These are phyloP conservation scores for Fusarium humuli DNA, from an alignment of 2,329 filamentous ascomycete species.

Conservation along the genomic window DNA sequence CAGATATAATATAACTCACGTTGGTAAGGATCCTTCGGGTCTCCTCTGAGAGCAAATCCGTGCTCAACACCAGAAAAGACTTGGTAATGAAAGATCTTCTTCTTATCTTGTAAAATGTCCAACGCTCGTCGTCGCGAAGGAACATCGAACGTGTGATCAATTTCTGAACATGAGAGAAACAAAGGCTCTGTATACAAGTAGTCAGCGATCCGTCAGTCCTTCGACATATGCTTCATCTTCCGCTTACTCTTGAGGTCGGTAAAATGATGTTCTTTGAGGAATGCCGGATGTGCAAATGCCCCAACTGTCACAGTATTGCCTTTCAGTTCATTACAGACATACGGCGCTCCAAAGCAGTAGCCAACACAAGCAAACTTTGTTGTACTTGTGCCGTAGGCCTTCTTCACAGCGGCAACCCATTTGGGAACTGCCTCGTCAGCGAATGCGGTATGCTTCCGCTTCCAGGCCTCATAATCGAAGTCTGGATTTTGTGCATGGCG, in stretches of 20 bases:
- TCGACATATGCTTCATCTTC: too few relatives aligned
- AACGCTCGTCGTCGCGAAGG: slow-evolving; percentile 5
- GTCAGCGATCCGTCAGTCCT: neutral
- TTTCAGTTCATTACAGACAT: slow-evolving; percentile 5
- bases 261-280: slow-evolving; percentile 13
- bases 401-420: slow-evolving; percentile 1
- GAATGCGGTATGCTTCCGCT: slow-evolving; percentile 3
- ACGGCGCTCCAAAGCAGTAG: slow-evolving; percentile 11
- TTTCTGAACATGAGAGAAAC: slow-evolving; percentile 8
- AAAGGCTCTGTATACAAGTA: neutral
- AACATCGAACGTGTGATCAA: slow-evolving; percentile 13
- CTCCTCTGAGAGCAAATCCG: slow-evolving; percentile 2
- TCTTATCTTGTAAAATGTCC: slow-evolving; percentile 2
- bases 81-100: slow-evolving; percentile 5
- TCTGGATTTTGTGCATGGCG: neutral
- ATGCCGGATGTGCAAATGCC: slow-evolving; percentile 9
- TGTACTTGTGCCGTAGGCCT: neutral
- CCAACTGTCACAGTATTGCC: neutral
- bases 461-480: slow-evolving; percentile 12
- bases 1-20: neutral
- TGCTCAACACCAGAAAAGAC: slow-evolving; percentile 12
- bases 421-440: neutral
- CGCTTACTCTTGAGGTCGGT: neutral
- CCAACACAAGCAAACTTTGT: slow-evolving; percentile 6
- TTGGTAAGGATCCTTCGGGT: slow-evolving; percentile 1